phyloP scores from a whole-genome alignment of 306 rosid species.

The Betula pendula region DNA sequence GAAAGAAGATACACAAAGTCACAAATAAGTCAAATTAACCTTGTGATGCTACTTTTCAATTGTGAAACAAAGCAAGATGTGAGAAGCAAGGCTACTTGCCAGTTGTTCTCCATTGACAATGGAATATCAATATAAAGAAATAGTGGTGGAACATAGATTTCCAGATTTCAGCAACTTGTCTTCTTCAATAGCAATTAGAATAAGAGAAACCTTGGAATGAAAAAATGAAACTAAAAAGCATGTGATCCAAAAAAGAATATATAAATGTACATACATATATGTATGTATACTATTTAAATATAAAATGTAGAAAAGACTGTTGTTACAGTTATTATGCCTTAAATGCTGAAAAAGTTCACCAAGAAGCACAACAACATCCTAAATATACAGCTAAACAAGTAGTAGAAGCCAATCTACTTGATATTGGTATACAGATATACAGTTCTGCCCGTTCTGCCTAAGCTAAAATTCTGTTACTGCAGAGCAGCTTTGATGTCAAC shows the following conservation, averaged over 20 bases:
- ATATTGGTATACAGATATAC: neutral
- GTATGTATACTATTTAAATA: neutral
- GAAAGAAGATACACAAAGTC: neutral
- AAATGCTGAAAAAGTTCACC: neutral
- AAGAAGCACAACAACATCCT: neutral
- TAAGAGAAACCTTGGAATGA: neutral
- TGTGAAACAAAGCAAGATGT: neutral
- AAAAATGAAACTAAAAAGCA: neutral
- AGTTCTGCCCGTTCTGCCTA: neutral
- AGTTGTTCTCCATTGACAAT: neutral
- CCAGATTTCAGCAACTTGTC: neutral
- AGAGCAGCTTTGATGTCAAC: slow-evolving; percentile 26
- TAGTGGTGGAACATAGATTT: neutral
- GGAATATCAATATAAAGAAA: neutral
- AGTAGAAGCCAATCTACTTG: neutral
- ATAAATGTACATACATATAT: neutral
- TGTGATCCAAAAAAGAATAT: neutral
- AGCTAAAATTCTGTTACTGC: neutral
- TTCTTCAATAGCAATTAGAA: neutral
- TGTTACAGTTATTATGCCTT: neutral
- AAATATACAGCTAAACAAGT: neutral
- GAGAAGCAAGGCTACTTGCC: neutral
- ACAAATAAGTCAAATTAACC: neutral
- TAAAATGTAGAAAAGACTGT: neutral
- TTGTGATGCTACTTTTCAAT: neutral